Percentiles rank a stretch among this genome's conserved stretches.
These are phyloP conservation scores for Dalbergia cochinchinensis DNA, from an alignment of 306 rosid genomes.

Conservation along the genomic window DNA sequence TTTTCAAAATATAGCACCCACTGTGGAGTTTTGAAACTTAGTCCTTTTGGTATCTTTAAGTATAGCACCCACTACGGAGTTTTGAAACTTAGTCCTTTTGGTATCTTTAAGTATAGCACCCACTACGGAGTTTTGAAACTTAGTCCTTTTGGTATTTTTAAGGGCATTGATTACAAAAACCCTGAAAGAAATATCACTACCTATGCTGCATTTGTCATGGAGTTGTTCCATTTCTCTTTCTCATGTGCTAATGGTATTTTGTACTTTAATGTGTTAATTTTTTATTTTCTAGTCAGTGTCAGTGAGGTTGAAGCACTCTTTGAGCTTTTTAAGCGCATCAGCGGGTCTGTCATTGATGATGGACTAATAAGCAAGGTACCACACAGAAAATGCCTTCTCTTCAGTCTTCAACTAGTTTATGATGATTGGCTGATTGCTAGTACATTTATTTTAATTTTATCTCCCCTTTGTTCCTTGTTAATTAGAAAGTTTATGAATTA, in stretches of 20 bases:
- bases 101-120: too few relatives aligned
- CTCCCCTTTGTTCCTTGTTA: background rate
- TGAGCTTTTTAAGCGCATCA: slow-evolving; percentile 88
- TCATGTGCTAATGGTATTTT: background rate
- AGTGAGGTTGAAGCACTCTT: slow-evolving; percentile 93
- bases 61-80: too few relatives aligned
- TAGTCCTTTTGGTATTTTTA: too few relatives aligned
- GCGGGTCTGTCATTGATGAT: slow-evolving; percentile 82
- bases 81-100: too few relatives aligned
- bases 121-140: too few relatives aligned
- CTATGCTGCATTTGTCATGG: background rate
- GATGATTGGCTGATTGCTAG: background rate
- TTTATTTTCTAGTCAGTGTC: slow-evolving; percentile 69
- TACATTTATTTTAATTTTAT: background rate
- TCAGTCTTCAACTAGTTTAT: background rate
- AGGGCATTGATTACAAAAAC: too few relatives aligned
- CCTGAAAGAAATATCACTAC: background rate
- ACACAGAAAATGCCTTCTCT: background rate
- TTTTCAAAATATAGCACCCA: too few relatives aligned
- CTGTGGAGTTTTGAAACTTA: too few relatives aligned
- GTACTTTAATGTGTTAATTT: slow-evolving; percentile 32
- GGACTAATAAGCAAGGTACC: slow-evolving; percentile 91
- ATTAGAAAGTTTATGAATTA: too few relatives aligned
- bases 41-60: too few relatives aligned
- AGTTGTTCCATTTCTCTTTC: slow-evolving; percentile 2